Evolutionary conservation across 257 asterid genomes (phyloP), one percentile per base, ranked within the genome.

Genomic region (Solanum habrochaites): DNA sequence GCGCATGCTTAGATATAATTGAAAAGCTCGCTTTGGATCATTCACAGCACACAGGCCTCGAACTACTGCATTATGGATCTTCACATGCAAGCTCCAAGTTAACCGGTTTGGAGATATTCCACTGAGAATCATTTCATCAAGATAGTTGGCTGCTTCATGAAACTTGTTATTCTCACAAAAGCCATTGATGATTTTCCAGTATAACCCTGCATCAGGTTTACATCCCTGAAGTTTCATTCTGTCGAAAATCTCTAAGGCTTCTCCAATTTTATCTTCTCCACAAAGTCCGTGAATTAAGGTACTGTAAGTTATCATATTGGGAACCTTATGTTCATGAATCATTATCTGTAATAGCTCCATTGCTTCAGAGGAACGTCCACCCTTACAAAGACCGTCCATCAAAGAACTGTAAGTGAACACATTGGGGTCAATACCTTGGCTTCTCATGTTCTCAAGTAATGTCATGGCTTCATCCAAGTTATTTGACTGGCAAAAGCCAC

Each of bases 131-230:
- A 97, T 93, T 87, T 97, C 99, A 89, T 95, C 99, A 25, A 97
- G 97, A 83, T 94, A 94, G 88, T 93, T 94, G 40, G 98, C 96
- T 15, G 99, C 99, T 91, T 93, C 95, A 45, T 88, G 91, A 85
- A 93, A 96, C 90, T 94, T 93, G 67, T 85, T 72, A 23, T 85
- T 77, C 71, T 92, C 98, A 88, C 98, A 95, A 87, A 92, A 93
- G 45, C 93, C 94, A 83, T 89, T 89, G 39, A 95, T 91, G 39
- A 97, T 85, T 89, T 96, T 96, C 29, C 94, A 92, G 88, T 95
- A 97, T 89, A 96, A 86, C 58, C 98, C 98, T 0, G 95, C 99
- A 89, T 96, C 99, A 25, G 98, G 98, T 91, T 94, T 94, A 93
- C 94, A 88, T 87, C 95, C 98, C 91, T 95, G 98, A 72, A 97